These are phyloP conservation scores for Eimeria tenella DNA, from an alignment of 169 alveolate genomes.

Conservation along the genomic window DNA sequence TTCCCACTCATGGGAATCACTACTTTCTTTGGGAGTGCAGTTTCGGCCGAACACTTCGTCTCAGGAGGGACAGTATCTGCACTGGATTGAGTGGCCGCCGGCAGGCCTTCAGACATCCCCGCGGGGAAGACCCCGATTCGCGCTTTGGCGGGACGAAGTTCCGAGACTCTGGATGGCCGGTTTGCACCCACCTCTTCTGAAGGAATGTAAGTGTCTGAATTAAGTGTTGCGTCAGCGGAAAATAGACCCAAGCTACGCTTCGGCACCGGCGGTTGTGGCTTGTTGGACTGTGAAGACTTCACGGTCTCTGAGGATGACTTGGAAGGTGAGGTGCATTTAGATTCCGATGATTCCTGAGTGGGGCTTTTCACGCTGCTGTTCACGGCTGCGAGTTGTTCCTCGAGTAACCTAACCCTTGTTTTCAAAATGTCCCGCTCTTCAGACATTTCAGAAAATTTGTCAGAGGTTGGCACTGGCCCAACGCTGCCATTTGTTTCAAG, in stretches of 20 bases:
- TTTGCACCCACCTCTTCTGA: not conserved
- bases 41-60: not conserved
- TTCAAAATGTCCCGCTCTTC: conserved; percentile 21
- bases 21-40: not conserved
- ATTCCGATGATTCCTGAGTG: not conserved
- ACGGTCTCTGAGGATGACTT: not conserved
- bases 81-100: not conserved
- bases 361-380: not conserved
- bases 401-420: conserved; percentile 1
- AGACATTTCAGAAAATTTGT: not conserved
- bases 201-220: not conserved
- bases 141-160: not conserved
- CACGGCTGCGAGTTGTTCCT: not conserved
- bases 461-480: not conserved
- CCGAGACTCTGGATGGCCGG: not conserved
- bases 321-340: not conserved
- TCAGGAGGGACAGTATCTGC: not conserved
- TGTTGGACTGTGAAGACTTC: not conserved
- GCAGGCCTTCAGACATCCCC: not conserved
- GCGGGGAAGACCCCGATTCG: not conserved
- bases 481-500: not conserved
- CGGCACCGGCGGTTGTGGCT: not conserved
- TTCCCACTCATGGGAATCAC: not conserved
- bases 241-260: not conserved
- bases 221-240: not conserved